Conservation (phyloP, 2,329 filamentous ascomycete genomes). For the Pseudogymnoascus sp. region DNA sequence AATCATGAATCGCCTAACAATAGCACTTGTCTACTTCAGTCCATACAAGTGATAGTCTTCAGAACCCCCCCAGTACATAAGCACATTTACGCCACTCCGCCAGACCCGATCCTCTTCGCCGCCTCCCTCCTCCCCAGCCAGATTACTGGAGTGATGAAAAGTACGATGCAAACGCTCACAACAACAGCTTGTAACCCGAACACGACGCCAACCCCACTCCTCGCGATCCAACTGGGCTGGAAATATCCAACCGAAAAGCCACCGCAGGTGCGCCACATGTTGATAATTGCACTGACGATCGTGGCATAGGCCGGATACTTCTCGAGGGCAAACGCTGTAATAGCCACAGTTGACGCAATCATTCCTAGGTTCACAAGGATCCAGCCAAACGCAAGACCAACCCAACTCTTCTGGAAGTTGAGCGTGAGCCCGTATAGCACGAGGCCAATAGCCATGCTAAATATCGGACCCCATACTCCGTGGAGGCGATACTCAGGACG, state of each 20-base stretch:
- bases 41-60: background rate
- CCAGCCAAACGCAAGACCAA: slow-evolving; percentile 33
- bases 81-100: background rate
- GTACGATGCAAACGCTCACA: background rate
- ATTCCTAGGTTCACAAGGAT: slow-evolving; percentile 32
- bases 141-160: slow-evolving; percentile 1
- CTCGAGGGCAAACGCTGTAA: slow-evolving; percentile 32
- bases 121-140: background rate
- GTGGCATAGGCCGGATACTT: slow-evolving; percentile 32
- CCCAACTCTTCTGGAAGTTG: slow-evolving; percentile 30
- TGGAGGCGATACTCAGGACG: slow-evolving; percentile 31
- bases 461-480: slow-evolving; percentile 30
- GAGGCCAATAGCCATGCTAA: slow-evolving; percentile 28
- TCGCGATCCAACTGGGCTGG: slow-evolving; percentile 19
- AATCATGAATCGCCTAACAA: background rate
- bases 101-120: background rate
- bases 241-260: slow-evolving; percentile 29
- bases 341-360: slow-evolving; percentile 30
- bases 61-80: background rate
- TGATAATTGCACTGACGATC: slow-evolving; percentile 31
- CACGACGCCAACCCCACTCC: slow-evolving; percentile 25
- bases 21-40: background rate
- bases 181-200: background rate
- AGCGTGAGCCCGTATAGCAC: slow-evolving; percentile 31
- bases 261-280: slow-evolving; percentile 34